Evolutionary conservation across 1,284 basidiomycete species (phyloP).

Genomic region (Schizophyllum amplum): DNA sequence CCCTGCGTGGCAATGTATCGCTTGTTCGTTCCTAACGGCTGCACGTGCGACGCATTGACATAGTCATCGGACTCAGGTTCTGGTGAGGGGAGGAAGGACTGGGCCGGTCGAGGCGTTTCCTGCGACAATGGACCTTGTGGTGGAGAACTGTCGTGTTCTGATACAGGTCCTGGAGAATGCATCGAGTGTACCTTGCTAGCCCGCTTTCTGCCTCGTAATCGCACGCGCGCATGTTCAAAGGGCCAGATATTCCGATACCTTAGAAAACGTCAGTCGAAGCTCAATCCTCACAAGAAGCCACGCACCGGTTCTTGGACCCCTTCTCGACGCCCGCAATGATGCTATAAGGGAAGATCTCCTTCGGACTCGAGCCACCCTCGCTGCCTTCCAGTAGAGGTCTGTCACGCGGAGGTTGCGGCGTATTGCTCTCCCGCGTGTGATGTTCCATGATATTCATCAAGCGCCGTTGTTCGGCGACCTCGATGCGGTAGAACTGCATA

Average conservation of each 20-base stretch:
- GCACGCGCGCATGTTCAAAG: constrained; percentile 86
- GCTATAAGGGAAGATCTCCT: constrained; percentile 66
- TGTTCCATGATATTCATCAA: constrained; percentile 90
- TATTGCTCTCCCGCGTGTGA: constrained; percentile 56
- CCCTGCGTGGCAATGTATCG: constrained; percentile 97
- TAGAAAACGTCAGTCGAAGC: constrained; percentile 6
- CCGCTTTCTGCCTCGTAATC: constrained; percentile 38
- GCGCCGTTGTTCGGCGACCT: constrained; percentile 83
- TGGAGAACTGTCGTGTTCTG: background rate
- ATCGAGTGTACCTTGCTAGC: background rate
- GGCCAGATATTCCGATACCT: constrained; percentile 95
- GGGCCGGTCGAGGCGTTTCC: background rate
- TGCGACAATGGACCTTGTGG: background rate
- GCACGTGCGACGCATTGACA: constrained; percentile 88
- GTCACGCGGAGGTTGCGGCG: background rate
- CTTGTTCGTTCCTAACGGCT: constrained; percentile 72
- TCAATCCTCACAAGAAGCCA: constrained; percentile 11
- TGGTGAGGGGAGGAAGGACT: constrained; percentile 5
- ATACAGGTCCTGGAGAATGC: background rate
- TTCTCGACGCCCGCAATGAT: constrained; percentile 96
- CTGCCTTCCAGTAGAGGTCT: background rate
- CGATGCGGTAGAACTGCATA: constrained; percentile 86
- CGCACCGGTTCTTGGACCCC: constrained; percentile 85
- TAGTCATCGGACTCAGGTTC: constrained; percentile 66
- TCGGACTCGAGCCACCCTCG: background rate